Conservation (phyloP, 331 rosid species). For the Acacia pycnantha region DNA sequence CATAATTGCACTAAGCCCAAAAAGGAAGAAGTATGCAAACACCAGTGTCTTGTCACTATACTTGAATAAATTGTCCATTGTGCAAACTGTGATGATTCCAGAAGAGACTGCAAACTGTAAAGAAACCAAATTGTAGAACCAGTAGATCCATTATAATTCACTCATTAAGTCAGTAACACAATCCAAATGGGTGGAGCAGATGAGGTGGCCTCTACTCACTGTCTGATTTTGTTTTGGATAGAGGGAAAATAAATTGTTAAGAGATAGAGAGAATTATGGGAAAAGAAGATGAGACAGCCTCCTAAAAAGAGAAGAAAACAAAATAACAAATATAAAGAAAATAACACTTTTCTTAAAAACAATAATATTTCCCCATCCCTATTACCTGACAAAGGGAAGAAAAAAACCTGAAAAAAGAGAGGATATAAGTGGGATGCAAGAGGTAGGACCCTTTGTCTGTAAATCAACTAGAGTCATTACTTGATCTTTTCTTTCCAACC, state of each 20-base stretch:
- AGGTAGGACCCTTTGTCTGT: neutral
- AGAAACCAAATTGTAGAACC: conserved; percentile 35
- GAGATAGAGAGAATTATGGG: neutral
- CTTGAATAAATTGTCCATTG: conserved; percentile 82
- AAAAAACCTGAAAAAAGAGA: neutral
- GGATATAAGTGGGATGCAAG: neutral
- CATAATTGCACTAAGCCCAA: conserved; percentile 92
- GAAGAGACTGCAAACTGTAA: conserved; percentile 87
- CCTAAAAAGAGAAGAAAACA: neutral
- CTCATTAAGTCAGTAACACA: neutral
- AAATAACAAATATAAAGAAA: neutral
- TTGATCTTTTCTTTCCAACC: neutral
- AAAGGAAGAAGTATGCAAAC: conserved; percentile 82
- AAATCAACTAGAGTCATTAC: neutral
- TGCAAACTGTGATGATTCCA: conserved; percentile 77
- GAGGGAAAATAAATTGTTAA: neutral
- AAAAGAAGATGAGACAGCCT: neutral
- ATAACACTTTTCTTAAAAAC: neutral
- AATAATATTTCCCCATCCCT: neutral
- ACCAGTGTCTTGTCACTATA: conserved; percentile 93
- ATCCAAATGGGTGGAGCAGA: neutral
- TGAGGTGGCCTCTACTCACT: neutral
- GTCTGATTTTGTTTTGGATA: neutral
- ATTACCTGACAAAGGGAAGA: neutral
- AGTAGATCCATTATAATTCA: conserved; percentile 17